A percentile compares a stretch with the other conserved stretches of the same genome.
Evolutionary conservation across 2,329 filamentous ascomycete species (phyloP).

Genomic region (Dothistroma septosporum): DNA sequence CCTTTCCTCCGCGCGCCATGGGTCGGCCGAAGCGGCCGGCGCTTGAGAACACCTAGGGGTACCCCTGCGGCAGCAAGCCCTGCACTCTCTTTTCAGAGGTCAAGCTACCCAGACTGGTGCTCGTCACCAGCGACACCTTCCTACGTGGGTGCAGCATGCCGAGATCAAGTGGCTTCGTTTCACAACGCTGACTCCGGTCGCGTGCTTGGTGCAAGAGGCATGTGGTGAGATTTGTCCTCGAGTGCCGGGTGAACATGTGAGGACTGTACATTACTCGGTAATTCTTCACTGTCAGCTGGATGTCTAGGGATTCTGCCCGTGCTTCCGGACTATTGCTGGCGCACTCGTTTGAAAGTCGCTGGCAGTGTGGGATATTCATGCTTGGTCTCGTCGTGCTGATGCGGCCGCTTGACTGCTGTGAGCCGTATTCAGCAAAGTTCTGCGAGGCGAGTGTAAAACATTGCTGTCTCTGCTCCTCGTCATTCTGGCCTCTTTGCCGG

Average conservation of each 20-base stretch:
- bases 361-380: too few species aligned
- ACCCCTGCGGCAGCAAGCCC: not conserved
- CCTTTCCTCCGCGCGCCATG: not conserved
- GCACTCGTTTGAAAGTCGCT: too few species aligned
- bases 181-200: not conserved
- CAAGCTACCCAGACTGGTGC: not conserved
- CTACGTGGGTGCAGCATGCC: not conserved
- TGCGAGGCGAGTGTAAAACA: too few species aligned
- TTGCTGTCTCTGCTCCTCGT: too few species aligned
- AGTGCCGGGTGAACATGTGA: not conserved
- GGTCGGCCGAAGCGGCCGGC: not conserved
- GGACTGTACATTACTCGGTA: too few species aligned
- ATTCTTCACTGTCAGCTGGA: too few species aligned
- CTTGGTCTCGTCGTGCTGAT: too few species aligned
- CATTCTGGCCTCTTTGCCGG: too few species aligned
- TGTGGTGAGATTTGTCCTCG: not conserved
- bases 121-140: not conserved
- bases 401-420: too few species aligned
- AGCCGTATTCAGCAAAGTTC: too few species aligned
- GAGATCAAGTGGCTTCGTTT: not conserved
- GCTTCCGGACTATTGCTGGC: too few species aligned
- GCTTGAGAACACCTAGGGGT: not conserved
- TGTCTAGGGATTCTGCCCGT: too few species aligned
- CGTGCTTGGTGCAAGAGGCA: not conserved
- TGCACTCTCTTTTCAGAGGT: not conserved